Base-by-base conservation (phyloP, 1,139 yeast species). In the Blastobotrys capitulatus region DNA sequence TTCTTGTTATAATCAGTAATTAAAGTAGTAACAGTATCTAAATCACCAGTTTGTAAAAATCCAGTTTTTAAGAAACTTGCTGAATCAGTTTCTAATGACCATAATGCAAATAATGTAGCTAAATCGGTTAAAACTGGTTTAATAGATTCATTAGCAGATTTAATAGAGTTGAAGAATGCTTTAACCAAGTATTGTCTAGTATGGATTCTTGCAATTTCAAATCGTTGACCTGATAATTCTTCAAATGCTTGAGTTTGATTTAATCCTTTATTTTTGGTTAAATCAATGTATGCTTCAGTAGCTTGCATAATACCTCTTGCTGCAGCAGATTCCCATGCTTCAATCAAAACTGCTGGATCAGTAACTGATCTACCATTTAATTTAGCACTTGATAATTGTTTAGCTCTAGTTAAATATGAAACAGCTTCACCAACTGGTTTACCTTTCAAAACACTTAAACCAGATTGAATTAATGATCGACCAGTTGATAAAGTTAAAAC, bases 401-500 rank as follows among this genome's bases (percentile, higher is more conserved):
- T 54, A 38, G 55, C 48, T 45, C 61, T 54, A 29, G 54, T 51
- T 27, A 69, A 57, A 56, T 69, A 69, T 18, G 56, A 55, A 13
- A 63, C 63, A 8, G 65, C 67, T 13, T 54, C 57, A 2, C 69
- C 66, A 15, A 66, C 59, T 25, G 52, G 49, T 52, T 58, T 54
- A 43, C 71, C 71, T 51, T 64, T 57, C 43, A 60, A 57, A 18
- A 59, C 63, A 16, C 57, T 59, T 37, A 65, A 52, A 32, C 68
- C 67, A 39, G 61, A 57, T 55, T 67, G 72, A 48, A 71, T 67
- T 38, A 71, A 60, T 1, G 72, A 60, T 18, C 74, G 64, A 57
- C 96, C 97, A 55, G 89, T 81, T 54, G 89, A 83, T 68, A 87
- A 79, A 9, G 89, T 87, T 60, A 89, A 75, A 46, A 89, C 83